Base-by-base conservation (phyloP, 2,329 filamentous ascomycete genomes). In the Parastagonospora nodorum region DNA sequence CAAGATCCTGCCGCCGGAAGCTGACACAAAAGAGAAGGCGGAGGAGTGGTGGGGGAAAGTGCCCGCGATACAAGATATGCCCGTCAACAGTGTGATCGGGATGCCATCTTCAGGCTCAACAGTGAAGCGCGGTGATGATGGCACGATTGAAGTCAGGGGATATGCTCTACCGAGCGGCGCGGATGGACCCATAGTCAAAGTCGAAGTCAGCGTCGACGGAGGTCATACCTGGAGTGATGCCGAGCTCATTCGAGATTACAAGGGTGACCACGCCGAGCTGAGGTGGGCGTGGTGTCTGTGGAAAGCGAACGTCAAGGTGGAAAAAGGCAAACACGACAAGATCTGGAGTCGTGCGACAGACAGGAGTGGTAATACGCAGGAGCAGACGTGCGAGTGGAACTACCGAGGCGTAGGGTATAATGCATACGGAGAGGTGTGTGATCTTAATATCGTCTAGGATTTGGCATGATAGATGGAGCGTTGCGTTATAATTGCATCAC, bases 241-340 rank as follows among this genome's bases (percentile, higher is more conserved):
- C 2, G 66, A 78, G 37, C 40, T 78, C 31, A 58, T 72, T 24
- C 57, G 59, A n/a, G 47, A 54, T 8, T 44, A 63, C 2, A 58
- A 57, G 0, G 55, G 53, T 2, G 42, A 62, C 3, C 51, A 58
- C 2, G 59, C 55, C 16, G 74, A 74, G 9, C 58, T 75, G 54
- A 82, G 78, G 56, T 84, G 82, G 83, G 77, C 78, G 37, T 86
- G 83, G 83, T 76, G 76, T 38, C 63, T 86, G 31, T 86, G 83
- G 83, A 75, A 67, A 49, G 76, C 75, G 1, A 69, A 65, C 10
- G 66, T 83, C n/a, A 66, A 59, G 28, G 57, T 80, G 12, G 70
- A 75, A 40, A 72, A 66, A 41, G 78, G 80, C 0, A 61, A 67
- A 14, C 69, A 69, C 9, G 75, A 68, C 46, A 77, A 63, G 33